phyloP scores from a whole-genome alignment of 75 land plant species.

The Adiantum capillusveneris region DNA sequence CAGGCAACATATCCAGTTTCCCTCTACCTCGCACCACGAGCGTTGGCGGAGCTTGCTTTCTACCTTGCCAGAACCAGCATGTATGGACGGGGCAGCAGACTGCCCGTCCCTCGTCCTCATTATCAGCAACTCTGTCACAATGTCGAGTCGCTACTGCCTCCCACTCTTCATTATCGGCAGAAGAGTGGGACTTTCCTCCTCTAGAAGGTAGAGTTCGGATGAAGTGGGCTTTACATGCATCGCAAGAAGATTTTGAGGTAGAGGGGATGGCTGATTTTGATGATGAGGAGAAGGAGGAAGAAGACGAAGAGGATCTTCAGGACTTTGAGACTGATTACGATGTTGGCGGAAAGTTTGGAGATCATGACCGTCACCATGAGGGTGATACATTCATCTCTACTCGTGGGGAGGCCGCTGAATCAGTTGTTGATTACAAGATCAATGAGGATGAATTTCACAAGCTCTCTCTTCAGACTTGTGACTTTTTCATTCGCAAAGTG shows the following conservation, averaged over 20 bases:
- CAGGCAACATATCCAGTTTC: too few relatives aligned
- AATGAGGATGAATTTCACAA: conserved; percentile 97
- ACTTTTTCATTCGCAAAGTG: conserved; percentile 91
- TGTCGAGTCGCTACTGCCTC: too few relatives aligned
- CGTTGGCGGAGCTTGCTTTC: too few relatives aligned
- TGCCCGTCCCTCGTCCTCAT: too few relatives aligned
- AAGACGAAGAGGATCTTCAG: conserved; percentile 49
- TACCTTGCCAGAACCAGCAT: too few relatives aligned
- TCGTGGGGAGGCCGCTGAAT: conserved; percentile 72
- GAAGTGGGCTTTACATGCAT: too few relatives aligned
- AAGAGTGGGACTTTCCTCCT: too few relatives aligned
- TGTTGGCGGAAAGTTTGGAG: conserved; percentile 28
- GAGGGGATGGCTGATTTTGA: conserved; percentile 50
- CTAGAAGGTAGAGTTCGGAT: too few relatives aligned
- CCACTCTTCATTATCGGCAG: too few relatives aligned
- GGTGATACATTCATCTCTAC: conserved; percentile 73
- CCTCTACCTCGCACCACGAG: too few relatives aligned
- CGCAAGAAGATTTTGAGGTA: conserved; percentile 42
- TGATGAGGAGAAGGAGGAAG: conserved; percentile 52
- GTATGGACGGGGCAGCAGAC: too few relatives aligned
- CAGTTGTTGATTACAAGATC: conserved; percentile 78
- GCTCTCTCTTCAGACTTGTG: conserved; percentile 77
- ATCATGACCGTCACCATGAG: conserved; percentile 33
- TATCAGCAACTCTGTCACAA: too few relatives aligned
- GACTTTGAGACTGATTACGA: conserved; percentile 72